Evolutionary conservation across 1,284 basidiomycete genomes (phyloP), one percentile per base, ranked within the genome.

Genomic region (Coniferiporia sulphurascens): DNA sequence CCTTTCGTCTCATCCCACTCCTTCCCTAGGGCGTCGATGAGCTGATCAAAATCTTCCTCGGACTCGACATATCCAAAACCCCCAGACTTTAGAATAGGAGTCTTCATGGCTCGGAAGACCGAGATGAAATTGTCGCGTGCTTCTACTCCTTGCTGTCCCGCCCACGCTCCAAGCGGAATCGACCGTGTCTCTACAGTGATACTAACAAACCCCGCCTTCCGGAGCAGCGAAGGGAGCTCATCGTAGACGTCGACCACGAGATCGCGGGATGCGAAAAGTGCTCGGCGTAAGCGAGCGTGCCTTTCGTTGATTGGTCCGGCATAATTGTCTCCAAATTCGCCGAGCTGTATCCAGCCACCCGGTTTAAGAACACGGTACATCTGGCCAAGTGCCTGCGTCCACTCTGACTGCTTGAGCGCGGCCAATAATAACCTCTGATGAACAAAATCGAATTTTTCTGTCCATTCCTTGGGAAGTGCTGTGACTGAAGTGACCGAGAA

Each of bases 401-500:
- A 67, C n/a, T 67, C 64, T 7, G 61, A 43, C 4, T 32, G 17
- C 8, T 59, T 61, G 27, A 69, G 61, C 8, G 65, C 66, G 19
- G 52, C 57, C 3, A 60, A 48, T n/a, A 69, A 55, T 12, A 67
- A 61, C 17, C 65, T 63, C 52, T 67, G 66, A 60, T 66, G 64
- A 32, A 69, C 64, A 21, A 65, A 49, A 48, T 63, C 63, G 58
- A 67, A 67, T 15, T 45, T 54, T 52, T 61, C 54, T 8, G 58
- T 60, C 65, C 65, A 67, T 1, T 64, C 58, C 17, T 22, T 10
- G 4, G 66, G 65, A n/a, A 67, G 59, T 43, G 56, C 58, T 5
- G 62, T 55, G 13, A 63, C 52, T 13, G 66, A 65, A 21, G 59
- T 59, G 17, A 56, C 32, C 10, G 57, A 53, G 45, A 66, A 62